Evolutionary conservation across 345 rosid genomes (phyloP), one percentile per base, ranked within the genome.

Genomic region (Microcos paniculata): DNA sequence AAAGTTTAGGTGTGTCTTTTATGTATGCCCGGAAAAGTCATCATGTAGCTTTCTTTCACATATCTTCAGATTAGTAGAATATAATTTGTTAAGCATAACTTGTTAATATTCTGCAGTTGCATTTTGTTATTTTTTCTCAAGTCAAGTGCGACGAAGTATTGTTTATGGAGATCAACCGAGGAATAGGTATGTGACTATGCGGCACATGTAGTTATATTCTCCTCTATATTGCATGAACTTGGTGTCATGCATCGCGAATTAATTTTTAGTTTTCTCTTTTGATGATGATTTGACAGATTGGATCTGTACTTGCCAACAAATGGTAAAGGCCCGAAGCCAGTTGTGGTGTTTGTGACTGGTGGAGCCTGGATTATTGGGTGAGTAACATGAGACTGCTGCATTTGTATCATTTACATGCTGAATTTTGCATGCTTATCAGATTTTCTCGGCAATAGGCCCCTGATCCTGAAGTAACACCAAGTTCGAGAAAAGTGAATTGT

Each of bases 321-420:
- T 42, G 80, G 4, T 46, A 90, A 85, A 82, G 91, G 90, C 26
- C 83, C 80, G n/a, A 93, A 90, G 83, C 98, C 99, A 43, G 99
- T 93, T 74, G 96, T 96, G 63, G 91, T 90, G 58, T 93, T 93
- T 79, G 91, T 96, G 61, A 96, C 98, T 31, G 99, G 99, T 63
- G 99, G 99, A 69, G 99, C 98, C 46, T 96, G 99, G 99, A 96
- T 96, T 35, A 93, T 96, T 72, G 98, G 99, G 98, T 91, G 80
- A 86, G 91, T 85, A 46, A 53, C 63, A 63, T 68, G 57, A 38
- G 24, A 28, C 66, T 61, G 66, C 72, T 76, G 48, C 77, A 23
- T 45, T 13, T 65, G 76, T 58, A 43, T 51, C 21, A 26, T 66
- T 35, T 51, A 15, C 38, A 38, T 21, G 21, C 14, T 38, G 49